Evolutionary conservation across 352 stramenopile genomes (phyloP).

Genomic region (Phytophthora fragariae): DNA sequence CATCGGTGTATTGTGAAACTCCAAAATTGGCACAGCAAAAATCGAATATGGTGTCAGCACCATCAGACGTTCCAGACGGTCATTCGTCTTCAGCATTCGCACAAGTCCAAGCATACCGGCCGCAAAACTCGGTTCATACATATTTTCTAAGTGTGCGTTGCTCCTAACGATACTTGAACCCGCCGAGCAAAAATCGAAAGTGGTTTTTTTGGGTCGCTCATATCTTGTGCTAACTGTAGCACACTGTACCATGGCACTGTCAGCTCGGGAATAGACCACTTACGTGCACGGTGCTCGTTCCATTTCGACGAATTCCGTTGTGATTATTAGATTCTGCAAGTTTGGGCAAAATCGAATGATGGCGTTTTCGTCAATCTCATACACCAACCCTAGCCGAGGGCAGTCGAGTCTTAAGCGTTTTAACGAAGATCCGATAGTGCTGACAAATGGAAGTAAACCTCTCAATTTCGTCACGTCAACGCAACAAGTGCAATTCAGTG

Average conservation of each 20-base stretch:
- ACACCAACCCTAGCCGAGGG: background rate
- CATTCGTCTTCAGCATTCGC: background rate
- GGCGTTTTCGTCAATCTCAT: background rate
- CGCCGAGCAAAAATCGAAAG: background rate
- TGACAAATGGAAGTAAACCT: background rate
- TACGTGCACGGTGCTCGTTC: background rate
- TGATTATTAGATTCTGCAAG: background rate
- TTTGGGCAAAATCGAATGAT: too few species aligned
- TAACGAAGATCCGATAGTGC: background rate
- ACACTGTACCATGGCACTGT: background rate
- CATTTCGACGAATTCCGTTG: background rate
- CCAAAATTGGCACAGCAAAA: background rate
- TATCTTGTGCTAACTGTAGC: background rate
- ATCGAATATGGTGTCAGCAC: background rate
- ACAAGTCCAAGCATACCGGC: background rate
- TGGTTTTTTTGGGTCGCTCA: background rate
- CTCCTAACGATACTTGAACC: background rate
- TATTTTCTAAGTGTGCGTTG: background rate
- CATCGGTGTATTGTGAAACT: background rate
- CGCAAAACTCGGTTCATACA: background rate
- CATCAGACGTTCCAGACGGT: background rate
- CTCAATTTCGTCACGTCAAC: background rate
- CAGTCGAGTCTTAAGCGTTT: background rate
- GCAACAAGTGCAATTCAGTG: too few species aligned
- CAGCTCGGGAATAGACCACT: background rate